Conservation (phyloP, 495 filamentous ascomycete genomes). For the Penicillium canescens region DNA sequence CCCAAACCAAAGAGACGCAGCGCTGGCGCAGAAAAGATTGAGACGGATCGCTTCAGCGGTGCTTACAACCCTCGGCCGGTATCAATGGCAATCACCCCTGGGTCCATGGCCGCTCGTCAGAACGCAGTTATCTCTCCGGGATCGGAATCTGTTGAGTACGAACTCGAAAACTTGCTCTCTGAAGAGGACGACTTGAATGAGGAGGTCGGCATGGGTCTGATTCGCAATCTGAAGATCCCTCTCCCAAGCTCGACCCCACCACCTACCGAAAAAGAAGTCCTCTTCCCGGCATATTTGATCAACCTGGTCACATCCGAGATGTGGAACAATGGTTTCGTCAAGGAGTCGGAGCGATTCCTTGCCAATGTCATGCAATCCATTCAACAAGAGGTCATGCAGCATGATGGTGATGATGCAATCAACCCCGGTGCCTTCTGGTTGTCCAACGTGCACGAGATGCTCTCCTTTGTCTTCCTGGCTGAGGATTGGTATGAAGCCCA, state of each 20-base stretch:
- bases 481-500: slow-evolving; percentile 99
- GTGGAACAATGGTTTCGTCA: slow-evolving; percentile 99
- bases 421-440: slow-evolving; percentile 99
- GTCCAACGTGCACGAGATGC: slow-evolving; percentile 99
- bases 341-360: slow-evolving; percentile 97
- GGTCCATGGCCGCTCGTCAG: slow-evolving; percentile 60
- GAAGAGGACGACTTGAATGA: slow-evolving; percentile 96
- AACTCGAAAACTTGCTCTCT: slow-evolving; percentile 88
- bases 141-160: slow-evolving; percentile 84
- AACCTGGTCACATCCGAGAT: slow-evolving; percentile 99
- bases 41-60: slow-evolving; percentile 81
- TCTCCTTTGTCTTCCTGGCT: slow-evolving; percentile 98
- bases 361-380: slow-evolving; percentile 99
- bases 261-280: slow-evolving; percentile 94
- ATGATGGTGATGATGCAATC: slow-evolving; percentile 95
- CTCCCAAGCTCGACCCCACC: slow-evolving; percentile 78
- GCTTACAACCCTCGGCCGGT: slow-evolving; percentile 93
- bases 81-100: slow-evolving; percentile 79
- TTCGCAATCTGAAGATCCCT: slow-evolving; percentile 94
- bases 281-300: slow-evolving; percentile 98
- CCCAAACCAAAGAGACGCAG: slow-evolving; percentile 95
- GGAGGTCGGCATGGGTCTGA: slow-evolving; percentile 92
- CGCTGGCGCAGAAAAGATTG: slow-evolving; percentile 83
- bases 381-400: slow-evolving; percentile 98
- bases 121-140: slow-evolving; percentile 73